Conservation (phyloP, 1,139 yeast species). For the Suhomyces yuchorum region DNA sequence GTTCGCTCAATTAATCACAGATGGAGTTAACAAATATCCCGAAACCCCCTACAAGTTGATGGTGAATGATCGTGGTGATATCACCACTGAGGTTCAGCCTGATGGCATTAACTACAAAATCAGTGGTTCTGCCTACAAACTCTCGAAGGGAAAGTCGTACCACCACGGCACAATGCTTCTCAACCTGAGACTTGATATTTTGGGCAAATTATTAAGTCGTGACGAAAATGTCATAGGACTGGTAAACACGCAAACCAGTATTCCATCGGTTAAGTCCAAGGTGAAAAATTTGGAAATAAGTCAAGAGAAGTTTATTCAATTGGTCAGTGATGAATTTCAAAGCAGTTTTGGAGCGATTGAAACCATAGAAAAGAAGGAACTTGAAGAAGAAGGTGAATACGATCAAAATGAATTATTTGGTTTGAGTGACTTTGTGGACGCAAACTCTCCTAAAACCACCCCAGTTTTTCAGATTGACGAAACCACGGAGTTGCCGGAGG, state of each 20-base stretch:
- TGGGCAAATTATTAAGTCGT: slow-evolving; percentile 60
- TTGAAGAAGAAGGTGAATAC: slow-evolving; percentile 18
- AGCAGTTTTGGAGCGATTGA: slow-evolving; percentile 18
- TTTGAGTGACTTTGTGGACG: slow-evolving; percentile 33
- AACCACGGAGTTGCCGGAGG: slow-evolving; percentile 44
- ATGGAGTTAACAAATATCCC: slow-evolving; percentile 45
- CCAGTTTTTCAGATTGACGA: slow-evolving; percentile 28
- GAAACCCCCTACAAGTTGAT: slow-evolving; percentile 30
- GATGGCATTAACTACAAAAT: slow-evolving; percentile 54
- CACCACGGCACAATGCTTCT: slow-evolving; percentile 98
- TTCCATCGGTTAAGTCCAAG: slow-evolving; percentile 75
- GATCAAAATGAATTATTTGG: slow-evolving; percentile 41
- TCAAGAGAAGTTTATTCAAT: slow-evolving; percentile 48
- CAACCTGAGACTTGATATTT: slow-evolving; percentile 57
- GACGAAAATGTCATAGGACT: slow-evolving; percentile 44
- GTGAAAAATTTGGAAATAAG: slow-evolving; percentile 64
- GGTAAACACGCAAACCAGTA: slow-evolving; percentile 60
- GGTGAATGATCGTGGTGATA: slow-evolving; percentile 80
- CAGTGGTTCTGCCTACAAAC: slow-evolving; percentile 89
- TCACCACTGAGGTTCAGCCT: slow-evolving; percentile 44
- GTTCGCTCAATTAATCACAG: slow-evolving; percentile 58
- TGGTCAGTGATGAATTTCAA: slow-evolving; percentile 50
- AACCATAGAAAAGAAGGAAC: slow-evolving; percentile 8
- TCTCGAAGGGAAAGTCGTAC: slow-evolving; percentile 79
- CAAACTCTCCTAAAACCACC: slow-evolving; percentile 15